Conservation (phyloP, 306 rosid species). For the Bauhinia variegata region DNA sequence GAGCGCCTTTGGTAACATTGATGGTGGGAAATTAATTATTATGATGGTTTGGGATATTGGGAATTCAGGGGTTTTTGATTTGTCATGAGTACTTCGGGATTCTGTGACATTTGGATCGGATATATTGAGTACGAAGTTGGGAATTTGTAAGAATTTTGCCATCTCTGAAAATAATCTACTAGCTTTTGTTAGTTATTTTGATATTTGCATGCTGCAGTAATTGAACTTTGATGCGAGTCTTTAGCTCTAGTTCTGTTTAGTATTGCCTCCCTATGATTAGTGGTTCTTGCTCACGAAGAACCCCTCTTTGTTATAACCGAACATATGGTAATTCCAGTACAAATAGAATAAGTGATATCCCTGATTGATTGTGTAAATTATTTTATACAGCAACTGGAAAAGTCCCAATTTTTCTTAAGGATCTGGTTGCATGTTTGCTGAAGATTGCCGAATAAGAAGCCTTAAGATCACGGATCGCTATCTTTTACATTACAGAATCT, state of each 20-base stretch:
- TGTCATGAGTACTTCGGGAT: neutral
- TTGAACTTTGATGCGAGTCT: neutral
- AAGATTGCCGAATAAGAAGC: neutral
- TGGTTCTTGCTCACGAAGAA: no score
- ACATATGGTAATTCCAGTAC: neutral
- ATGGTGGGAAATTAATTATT: neutral
- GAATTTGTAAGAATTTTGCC: neutral
- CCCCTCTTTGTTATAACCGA: neutral
- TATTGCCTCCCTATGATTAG: neutral
- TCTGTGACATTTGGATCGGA: constrained; percentile 15
- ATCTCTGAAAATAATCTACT: neutral
- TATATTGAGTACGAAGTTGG: neutral
- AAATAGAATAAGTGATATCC: no score
- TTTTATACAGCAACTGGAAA: no score
- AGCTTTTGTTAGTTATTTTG: neutral
- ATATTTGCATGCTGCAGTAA: neutral
- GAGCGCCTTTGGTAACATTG: neutral
- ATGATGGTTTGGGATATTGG: no score
- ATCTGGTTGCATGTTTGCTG: neutral
- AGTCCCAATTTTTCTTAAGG: neutral
- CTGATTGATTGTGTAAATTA: no score
- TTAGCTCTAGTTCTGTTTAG: neutral
- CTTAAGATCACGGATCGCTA: neutral
- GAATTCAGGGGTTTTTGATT: neutral
- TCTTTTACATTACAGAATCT: neutral